Evolutionary conservation across 768 basidiomycete species (phyloP), one percentile per base, ranked within the genome.

Genomic region (Lentinula guzmanii): DNA sequence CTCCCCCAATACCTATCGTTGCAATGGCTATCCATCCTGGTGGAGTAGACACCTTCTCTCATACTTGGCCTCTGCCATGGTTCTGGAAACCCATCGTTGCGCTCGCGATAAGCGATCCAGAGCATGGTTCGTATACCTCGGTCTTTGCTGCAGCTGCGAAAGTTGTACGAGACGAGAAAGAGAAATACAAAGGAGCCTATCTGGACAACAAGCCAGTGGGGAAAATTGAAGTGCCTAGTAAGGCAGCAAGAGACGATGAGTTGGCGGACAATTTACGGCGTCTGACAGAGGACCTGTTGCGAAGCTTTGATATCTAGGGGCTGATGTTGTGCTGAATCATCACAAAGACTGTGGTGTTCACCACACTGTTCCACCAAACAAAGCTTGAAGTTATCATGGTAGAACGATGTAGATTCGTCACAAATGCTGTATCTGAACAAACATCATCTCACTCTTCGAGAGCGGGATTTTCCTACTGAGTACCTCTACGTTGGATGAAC

Each of bases 121-220:
- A 65, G 51, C 58, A 66, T 15, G 75, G 73, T 5, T 70, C 72
- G 15, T 68, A 71, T 52, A 65, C 67, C 0, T 62, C 65, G 4
- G 65, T 68, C 1, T 72, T 74, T 62, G 72, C 75, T n/a, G 75
- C 74, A 0, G 72, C 69, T 16, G 64, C 69, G 6, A 64, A 68
- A 7, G 48, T 52, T 13, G 73, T 76, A 11, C 64, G 60, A 21
- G 67, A 64, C 4, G 64, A 75, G 42, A 55, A 63, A 2, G 66
- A 69, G 10, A 69, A 66, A 33, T 76, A 71, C 54, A 69, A 66
- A 61, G 74, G 72, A 2, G 69, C 68, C 18, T 76, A 68, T 59
- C 52, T 76, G 24, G 54, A 42, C 15, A 39, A 52, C 33, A 61
- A 60, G 33, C 75, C 75, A 2, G 66, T 65, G 3, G 70, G 70